Evolutionary conservation across 164 flowering plant species (phyloP), one percentile per base, ranked within the genome.

Genomic region (Vitis cinerea): DNA sequence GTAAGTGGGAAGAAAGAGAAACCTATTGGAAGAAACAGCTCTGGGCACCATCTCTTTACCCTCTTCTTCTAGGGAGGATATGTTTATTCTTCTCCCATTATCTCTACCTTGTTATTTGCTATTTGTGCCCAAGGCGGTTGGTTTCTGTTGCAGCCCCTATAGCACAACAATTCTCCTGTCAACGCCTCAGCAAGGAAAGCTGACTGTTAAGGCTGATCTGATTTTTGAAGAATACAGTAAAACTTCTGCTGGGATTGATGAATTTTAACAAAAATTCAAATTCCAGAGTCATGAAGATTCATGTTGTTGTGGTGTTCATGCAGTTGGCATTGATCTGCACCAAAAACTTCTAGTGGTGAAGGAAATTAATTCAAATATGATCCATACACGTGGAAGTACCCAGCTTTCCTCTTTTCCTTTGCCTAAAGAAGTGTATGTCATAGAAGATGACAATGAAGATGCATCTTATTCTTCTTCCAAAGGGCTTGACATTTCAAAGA

Each of bases 251-350:
- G 10, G 64, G 44, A 31, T 59, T 68, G 52, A 54, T 37, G 50
- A 58, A 59, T 60, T 50, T 71, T 14, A 58, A 14, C 14, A 3
- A 23, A 47, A 50, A 55, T 16, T 65, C 53, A n/a, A 57, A 17
- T 49, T 64, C 14, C 50, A 8, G 52, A 57, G 61, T 47, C 58
- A 10, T 19, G 23, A 37, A 11, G 23, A 44, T 59, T 71, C 9
- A 61, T 60, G 71, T 61, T 65, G 14, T 51, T 47, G 55, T 72
- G 27, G 67, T 78, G 50, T 63, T 81, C 73, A 66, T 82, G 80
- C 86, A 96, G 99, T 92, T 85, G 97, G 99, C 62, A 77, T 90
- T 29, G 99, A 96, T 79, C 59, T 92, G 63, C 93, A 86, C 75
- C 82, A 84, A 51, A 88, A 76, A 56, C 79, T 90, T 60, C 14